Evolutionary conservation across 2,329 filamentous ascomycete species (phyloP).

Genomic region (Arachnomyces sp.): DNA sequence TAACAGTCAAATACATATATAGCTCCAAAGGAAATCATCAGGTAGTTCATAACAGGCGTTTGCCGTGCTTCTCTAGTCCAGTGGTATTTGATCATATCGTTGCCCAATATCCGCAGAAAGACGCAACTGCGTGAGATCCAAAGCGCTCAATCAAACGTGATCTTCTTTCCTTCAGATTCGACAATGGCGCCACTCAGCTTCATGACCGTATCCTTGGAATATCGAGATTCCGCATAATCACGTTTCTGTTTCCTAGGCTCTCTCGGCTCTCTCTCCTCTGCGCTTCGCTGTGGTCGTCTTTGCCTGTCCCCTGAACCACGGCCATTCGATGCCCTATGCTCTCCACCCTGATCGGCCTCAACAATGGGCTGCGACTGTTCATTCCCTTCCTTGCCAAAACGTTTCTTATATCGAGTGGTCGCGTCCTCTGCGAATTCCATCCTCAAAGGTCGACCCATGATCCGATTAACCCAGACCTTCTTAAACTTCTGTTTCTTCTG

Average conservation of each 20-base stretch:
- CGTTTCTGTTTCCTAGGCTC: slow-evolving; percentile 40
- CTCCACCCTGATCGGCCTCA: slow-evolving; percentile 19
- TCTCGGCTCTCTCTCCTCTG: slow-evolving; percentile 25
- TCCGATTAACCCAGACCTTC: slow-evolving; percentile 75
- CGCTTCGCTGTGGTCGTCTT: slow-evolving; percentile 17
- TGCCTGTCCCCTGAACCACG: slow-evolving; percentile 5
- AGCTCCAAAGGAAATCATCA: too few species aligned
- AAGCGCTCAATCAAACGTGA: slow-evolving; percentile 58
- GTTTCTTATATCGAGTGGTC: slow-evolving; percentile 82
- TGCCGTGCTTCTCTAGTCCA: too few species aligned
- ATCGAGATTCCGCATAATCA: slow-evolving; percentile 37
- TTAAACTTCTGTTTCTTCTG: slow-evolving; percentile 50
- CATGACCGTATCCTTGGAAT: slow-evolving; percentile 45
- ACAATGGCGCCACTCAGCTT: slow-evolving; percentile 73
- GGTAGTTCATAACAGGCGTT: too few species aligned
- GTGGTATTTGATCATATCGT: too few species aligned
- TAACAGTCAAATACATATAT: too few species aligned
- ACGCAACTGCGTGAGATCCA: too few species aligned
- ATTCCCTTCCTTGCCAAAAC: slow-evolving; percentile 67
- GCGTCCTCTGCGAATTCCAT: slow-evolving; percentile 93
- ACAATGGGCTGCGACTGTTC: slow-evolving; percentile 16
- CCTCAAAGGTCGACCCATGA: slow-evolving; percentile 71
- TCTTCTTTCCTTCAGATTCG: slow-evolving; percentile 69
- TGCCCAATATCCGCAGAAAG: too few species aligned
- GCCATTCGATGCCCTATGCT: slow-evolving; percentile 10